Percentiles rank a stretch among this genome's conserved stretches.
Evolutionary conservation across 139 green algal species (phyloP).

Genomic region (Coelastrella sp.): DNA sequence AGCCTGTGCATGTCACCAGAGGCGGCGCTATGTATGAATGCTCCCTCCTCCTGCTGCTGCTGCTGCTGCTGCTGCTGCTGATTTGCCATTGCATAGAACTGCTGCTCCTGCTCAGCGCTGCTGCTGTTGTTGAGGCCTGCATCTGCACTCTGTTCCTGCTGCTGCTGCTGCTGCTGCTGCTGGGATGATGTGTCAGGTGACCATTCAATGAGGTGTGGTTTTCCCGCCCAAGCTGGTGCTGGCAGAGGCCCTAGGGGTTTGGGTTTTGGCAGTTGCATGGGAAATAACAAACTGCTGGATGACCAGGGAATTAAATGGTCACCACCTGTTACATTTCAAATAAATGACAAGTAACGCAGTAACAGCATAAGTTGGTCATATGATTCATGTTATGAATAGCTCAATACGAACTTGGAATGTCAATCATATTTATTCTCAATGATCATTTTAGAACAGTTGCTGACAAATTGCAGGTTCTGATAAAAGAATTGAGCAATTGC

Average conservation of each 20-base stretch:
- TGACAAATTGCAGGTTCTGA: not conserved
- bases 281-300: slow-evolving; percentile 12
- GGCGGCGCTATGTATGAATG: not conserved
- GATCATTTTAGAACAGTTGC: too few relatives aligned
- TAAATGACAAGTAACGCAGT: not conserved
- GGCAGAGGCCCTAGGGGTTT: not conserved
- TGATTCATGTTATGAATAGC: not conserved
- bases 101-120: not conserved
- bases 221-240: not conserved
- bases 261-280: not conserved
- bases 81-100: not conserved
- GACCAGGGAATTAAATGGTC: slow-evolving; percentile 35
- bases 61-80: slow-evolving; percentile 28
- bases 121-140: not conserved
- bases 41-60: not conserved
- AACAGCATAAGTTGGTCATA: not conserved
- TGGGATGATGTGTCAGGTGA: not conserved
- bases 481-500: not conserved
- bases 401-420: not conserved
- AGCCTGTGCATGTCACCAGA: not conserved
- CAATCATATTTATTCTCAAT: not conserved
- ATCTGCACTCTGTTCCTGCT: not conserved
- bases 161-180: slow-evolving; percentile 21
- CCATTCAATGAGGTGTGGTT: not conserved
- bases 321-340: not conserved